Evolutionary conservation across 192 early-diverging fungal species (phyloP), one percentile per base, ranked within the genome.

Genomic region (Backusella circina): DNA sequence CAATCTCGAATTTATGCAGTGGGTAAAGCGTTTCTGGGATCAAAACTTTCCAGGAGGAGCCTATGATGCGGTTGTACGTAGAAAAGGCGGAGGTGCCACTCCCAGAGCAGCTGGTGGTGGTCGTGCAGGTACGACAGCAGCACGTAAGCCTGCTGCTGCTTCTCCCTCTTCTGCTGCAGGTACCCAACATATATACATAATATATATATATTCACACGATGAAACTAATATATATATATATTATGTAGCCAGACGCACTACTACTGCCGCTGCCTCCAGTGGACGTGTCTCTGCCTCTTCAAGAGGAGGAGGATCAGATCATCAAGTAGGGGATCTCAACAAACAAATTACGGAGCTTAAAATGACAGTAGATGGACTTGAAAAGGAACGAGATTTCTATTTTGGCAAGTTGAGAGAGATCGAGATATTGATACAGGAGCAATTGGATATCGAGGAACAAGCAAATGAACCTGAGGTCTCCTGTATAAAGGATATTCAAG

Each of bases 331-430:
- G 65, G 92, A 95, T 30, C 86, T 98, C 77, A 92, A 85, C 57
- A 84, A 91, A 76, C 91, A 97, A 77, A 71, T 93, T 28, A 87
- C 87, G 50, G 95, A 97, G 77, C 84, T 93, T 65, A 95, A 95
- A 80, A 87, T 91, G 26, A 90, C 93, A 30, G 91, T 98, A 37
- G 95, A 96, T 70, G 95, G 94, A 67, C 89, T 95, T 23, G 96
- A 97, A 80, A 98, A 95, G 84, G 97, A 99, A 80, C 87, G 98
- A 28, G 97, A 99, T 75, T 99, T 99, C 81, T 99, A 99, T 76
- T 99, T 97, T 82, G 78, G 82, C 30, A 99, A 98, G 84, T 84
- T 98, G 75, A 84, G 97, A 36, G 96, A 98, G 79, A 96, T 98
- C 83, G 97, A 98, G 74, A 88, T 99, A 32, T 86, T 93, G 71